Evolutionary conservation across 1,139 yeast species (phyloP).

Genomic region (Hansenula sp.): DNA sequence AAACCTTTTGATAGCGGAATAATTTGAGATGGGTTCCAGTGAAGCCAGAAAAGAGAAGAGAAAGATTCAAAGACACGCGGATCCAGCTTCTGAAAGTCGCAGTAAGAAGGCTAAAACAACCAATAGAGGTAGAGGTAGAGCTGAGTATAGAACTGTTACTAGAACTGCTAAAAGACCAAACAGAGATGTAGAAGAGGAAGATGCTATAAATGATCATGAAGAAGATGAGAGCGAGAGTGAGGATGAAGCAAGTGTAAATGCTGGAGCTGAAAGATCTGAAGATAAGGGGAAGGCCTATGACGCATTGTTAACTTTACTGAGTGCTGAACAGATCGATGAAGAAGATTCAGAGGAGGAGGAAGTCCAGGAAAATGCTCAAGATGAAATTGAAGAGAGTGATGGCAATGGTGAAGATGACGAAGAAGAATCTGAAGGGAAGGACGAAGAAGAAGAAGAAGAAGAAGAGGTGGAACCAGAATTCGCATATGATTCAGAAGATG

Average conservation of each 20-base stretch:
- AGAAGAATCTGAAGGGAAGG: constrained; percentile 23
- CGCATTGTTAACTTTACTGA: constrained; percentile 70
- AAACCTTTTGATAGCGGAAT: background rate
- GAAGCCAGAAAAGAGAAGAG: constrained; percentile 41
- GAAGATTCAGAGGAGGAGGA: constrained; percentile 23
- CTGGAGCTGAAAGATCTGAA: constrained; percentile 8
- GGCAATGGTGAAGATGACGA: constrained; percentile 19
- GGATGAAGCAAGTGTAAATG: constrained; percentile 10
- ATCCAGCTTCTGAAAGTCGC: background rate
- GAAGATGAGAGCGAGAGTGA: constrained; percentile 20
- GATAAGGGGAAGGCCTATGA: constrained; percentile 56
- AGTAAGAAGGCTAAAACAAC: constrained; percentile 12
- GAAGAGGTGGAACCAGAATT: constrained; percentile 30
- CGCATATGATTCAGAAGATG: constrained; percentile 28
- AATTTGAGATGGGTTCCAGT: constrained; percentile 33
- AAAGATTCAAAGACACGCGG: constrained; percentile 4
- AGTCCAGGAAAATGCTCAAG: constrained; percentile 18
- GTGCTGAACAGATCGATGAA: constrained; percentile 41
- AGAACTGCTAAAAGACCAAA: constrained; percentile 44
- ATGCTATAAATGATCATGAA: constrained; percentile 19
- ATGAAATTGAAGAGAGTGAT: constrained; percentile 17
- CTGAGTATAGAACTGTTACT: constrained; percentile 52
- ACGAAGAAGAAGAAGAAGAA: constrained; percentile 31
- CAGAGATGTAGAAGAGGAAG: constrained; percentile 18
- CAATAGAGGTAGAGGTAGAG: constrained; percentile 59